Evolutionary conservation across 805 yeast species (phyloP).

Genomic region (Wickerhamomyces strasburgensis): DNA sequence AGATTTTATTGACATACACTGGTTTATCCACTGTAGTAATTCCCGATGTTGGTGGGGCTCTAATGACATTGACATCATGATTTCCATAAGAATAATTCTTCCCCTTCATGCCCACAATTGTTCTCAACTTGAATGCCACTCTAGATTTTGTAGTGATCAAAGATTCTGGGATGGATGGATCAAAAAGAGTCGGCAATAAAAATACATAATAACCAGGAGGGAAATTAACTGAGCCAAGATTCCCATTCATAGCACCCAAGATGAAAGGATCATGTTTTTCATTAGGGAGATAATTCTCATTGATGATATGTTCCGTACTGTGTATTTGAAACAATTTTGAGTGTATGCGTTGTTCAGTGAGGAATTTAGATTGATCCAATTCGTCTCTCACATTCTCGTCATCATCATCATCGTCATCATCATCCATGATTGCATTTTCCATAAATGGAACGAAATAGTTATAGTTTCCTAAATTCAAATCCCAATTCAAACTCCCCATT

Average conservation of each 20-base stretch:
- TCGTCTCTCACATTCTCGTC: conserved; percentile 4
- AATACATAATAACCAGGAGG: conserved; percentile 71
- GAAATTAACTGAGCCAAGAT: conserved; percentile 14
- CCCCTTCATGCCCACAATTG: conserved; percentile 22
- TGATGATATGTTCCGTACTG: conserved; percentile 12
- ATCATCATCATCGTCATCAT: conserved; percentile 12
- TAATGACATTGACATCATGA: conserved; percentile 30
- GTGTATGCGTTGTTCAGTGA: conserved; percentile 14
- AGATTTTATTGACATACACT: conserved; percentile 65
- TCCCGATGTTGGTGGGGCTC: conserved; percentile 37
- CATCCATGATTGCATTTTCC: conserved; percentile 17
- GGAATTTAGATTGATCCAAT: conserved; percentile 7
- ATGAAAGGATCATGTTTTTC: conserved; percentile 15
- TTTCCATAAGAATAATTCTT: conserved; percentile 31
- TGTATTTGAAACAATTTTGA: conserved; percentile 9
- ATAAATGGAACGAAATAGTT: conserved; percentile 36
- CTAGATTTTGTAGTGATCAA: conserved; percentile 45
- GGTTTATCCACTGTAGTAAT: conserved; percentile 55
- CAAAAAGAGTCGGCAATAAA: conserved; percentile 56
- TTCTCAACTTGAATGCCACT: conserved; percentile 41
- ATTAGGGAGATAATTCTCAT: conserved; percentile 13
- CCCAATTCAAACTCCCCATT: conserved; percentile 46
- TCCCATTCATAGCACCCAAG: conserved; percentile 11
- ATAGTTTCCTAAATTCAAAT: conserved; percentile 35
- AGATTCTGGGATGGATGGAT: conserved; percentile 60